Base-by-base conservation (phyloP, 2,329 filamentous ascomycete genomes). In the Penicillium glabrum region DNA sequence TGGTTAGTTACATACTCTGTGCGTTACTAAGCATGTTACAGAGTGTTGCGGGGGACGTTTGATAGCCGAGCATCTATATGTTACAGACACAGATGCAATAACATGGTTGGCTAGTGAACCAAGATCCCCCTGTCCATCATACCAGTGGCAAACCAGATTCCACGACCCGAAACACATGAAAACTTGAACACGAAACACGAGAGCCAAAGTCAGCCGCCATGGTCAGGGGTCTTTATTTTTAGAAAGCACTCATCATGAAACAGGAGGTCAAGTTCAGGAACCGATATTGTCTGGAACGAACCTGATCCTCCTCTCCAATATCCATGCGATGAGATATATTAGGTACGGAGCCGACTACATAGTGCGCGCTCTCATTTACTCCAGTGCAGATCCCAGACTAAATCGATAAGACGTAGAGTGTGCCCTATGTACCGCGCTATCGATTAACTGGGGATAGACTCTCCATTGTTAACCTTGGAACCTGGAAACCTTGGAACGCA, bases 191-290 rank as follows among this genome's bases (percentile, higher is more conserved):
- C 53, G 56, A 59, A 61, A 62, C 58, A 53, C 33, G 33, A 54
- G 48, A 55, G 57, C 41, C 41, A 53, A 57, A 53, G 53, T 58
- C 21, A 61, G 56, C 58, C 47, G 45, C 43, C 26, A 29, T 46
- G 24, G 23, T 44, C 29, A 39, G 24, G 31, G 26, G 35, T 27
- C 19, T 13, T 43, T 48, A 49, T 49, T 49, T 48, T 49, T 49
- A 54, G 52, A 54, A 43, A 3, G 24, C 26, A 29, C n/a, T 53
- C 19, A 35, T 31, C 14, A 45, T 46, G 53, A 35, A 51, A 46
- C 19, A 41, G 39, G 11, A 23, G 24, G 33, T 41, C 10, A 21
- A 31, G 37, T 29, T 37, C 27, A 35, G 50, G 29, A 45, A 45
- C 29, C 7, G 21, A 16, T 43, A 51, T 23, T 44, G 51, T 27